These are phyloP conservation scores for Tuber melanosporum DNA, from an alignment of 495 filamentous ascomycete species.

Conservation along the genomic window DNA sequence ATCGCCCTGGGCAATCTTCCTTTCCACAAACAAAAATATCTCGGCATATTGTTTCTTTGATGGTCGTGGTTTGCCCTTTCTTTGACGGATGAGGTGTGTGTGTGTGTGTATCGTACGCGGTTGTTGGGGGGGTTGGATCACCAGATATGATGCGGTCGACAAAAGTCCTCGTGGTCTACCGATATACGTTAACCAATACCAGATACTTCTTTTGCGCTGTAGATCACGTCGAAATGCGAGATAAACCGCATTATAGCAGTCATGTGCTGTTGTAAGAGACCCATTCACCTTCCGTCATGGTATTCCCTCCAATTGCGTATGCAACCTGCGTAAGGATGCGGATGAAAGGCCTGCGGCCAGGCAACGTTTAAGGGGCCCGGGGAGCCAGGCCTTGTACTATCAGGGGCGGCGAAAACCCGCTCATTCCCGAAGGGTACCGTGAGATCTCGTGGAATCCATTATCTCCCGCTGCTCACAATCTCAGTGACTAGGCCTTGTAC, in stretches of 20 bases:
- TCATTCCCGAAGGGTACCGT: not conserved
- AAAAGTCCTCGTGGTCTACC: not conserved
- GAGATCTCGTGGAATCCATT: too few relatives aligned
- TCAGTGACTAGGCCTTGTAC: too few relatives aligned
- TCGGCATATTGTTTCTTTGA: not conserved
- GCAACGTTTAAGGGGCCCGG: not conserved
- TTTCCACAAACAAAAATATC: not conserved
- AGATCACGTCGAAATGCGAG: not conserved
- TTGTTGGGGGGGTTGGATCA: not conserved
- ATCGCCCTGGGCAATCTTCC: not conserved
- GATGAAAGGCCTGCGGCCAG: not conserved
- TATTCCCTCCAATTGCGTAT: not conserved
- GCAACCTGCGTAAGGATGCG: not conserved
- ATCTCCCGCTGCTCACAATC: too few relatives aligned
- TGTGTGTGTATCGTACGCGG: not conserved
- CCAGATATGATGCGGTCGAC: not conserved
- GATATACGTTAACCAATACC: not conserved
- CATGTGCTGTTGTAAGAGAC: not conserved
- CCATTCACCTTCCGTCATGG: not conserved
- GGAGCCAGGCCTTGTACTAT: not conserved
- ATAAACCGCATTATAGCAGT: not conserved
- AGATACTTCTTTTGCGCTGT: not conserved
- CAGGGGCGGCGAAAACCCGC: not conserved
- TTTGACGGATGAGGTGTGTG: not conserved
- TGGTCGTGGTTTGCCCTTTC: not conserved